Conservation (phyloP, 176 grass and related monocot genomes). For the Triticum dicoccoides region DNA sequence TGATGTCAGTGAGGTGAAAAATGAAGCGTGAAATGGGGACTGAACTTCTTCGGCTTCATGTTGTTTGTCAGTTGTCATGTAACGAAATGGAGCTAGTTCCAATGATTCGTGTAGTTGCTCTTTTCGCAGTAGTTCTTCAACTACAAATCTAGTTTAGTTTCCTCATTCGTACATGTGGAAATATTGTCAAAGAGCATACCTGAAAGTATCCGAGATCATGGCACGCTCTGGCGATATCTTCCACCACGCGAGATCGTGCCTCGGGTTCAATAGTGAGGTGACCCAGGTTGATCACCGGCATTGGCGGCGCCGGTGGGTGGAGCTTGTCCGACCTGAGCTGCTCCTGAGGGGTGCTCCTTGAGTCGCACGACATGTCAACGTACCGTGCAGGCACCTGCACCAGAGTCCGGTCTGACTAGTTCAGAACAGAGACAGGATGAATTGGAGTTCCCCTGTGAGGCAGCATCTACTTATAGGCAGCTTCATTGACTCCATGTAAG, state of each 20-base stretch:
- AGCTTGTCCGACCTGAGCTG: conserved; percentile 16
- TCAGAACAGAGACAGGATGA: neutral
- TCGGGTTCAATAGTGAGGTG: conserved; percentile 28
- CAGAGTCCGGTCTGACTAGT: neutral
- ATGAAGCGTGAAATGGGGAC: neutral
- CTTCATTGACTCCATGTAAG: neutral
- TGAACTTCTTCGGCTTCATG: neutral
- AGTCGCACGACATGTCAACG: conserved; percentile 25
- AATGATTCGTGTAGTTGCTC: neutral
- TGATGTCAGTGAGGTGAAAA: neutral
- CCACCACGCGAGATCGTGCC: neutral
- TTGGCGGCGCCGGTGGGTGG: neutral
- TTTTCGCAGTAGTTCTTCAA: neutral
- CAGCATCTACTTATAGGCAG: conserved; percentile 28
- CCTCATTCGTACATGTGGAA: neutral
- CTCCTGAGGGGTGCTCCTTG: neutral
- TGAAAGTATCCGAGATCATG: conserved; percentile 43
- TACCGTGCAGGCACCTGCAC: neutral
- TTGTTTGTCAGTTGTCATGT: neutral
- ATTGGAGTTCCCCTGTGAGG: neutral
- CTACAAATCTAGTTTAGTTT: neutral
- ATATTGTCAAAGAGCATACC: conserved; percentile 19
- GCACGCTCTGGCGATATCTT: conserved; percentile 41
- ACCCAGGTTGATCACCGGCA: conserved; percentile 46
- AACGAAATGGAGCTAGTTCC: neutral